phyloP scores from a whole-genome alignment of 2,329 filamentous ascomycete species.

The Triangularia verruculosa region DNA sequence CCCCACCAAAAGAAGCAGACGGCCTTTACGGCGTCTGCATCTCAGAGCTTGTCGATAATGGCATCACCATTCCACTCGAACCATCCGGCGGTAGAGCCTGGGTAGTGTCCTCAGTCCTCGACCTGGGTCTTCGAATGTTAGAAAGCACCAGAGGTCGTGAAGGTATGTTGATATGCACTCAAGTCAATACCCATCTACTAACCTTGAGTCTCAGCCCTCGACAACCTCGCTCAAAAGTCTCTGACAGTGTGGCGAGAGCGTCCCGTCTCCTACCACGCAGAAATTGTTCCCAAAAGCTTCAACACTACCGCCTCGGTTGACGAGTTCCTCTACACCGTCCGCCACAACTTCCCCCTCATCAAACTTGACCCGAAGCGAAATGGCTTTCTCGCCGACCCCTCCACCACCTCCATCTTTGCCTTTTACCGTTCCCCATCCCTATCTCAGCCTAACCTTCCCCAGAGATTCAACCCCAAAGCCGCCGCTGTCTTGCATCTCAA shows the following conservation, averaged over 20 bases:
- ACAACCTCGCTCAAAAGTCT: conserved; percentile 18
- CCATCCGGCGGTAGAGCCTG: conserved; percentile 20
- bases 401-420: conserved; percentile 9
- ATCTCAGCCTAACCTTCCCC: neutral
- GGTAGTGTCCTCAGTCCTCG: conserved; percentile 20
- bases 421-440: conserved; percentile 13
- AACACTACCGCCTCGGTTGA: conserved; percentile 14
- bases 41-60: conserved; percentile 20
- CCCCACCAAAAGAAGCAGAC: conserved; percentile 11
- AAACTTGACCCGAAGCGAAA: conserved; percentile 20
- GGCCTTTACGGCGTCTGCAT: conserved; percentile 23
- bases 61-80: conserved; percentile 16
- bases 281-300: neutral
- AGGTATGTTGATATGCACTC: conserved; percentile 15
- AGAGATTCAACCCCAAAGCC: conserved; percentile 21
- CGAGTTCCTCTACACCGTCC: conserved; percentile 23
- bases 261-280: conserved; percentile 3
- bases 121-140: conserved; percentile 24
- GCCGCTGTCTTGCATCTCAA: conserved; percentile 23
- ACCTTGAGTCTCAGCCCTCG: conserved; percentile 14
- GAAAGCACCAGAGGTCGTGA: conserved; percentile 19
- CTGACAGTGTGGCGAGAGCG: conserved; percentile 20
- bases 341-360: conserved; percentile 21
- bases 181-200: neutral
- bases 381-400: conserved; percentile 20